A percentile compares a stretch with the other conserved stretches of the same genome.
Evolutionary conservation across 345 rosid species (phyloP).

Genomic region (Angophora floribunda): DNA sequence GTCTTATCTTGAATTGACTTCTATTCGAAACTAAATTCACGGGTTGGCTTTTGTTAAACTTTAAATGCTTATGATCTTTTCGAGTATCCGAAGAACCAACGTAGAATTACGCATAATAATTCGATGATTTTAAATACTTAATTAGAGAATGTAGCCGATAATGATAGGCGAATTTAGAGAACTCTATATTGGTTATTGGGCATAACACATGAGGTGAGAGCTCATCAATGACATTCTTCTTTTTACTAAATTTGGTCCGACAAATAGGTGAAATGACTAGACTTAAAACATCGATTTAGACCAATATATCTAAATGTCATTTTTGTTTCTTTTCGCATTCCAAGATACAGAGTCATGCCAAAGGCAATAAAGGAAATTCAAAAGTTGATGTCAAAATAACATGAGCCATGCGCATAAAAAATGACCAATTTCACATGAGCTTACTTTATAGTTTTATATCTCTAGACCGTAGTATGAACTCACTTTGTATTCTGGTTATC

Average conservation of each 20-base stretch:
- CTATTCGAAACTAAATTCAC: no score
- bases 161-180: neutral
- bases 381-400: neutral
- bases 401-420: neutral
- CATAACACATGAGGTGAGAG: neutral
- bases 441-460: neutral
- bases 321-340: neutral
- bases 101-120: neutral
- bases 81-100: neutral
- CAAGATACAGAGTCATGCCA: neutral
- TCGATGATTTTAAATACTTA: neutral
- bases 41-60: no score
- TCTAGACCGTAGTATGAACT: neutral
- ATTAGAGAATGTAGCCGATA: neutral
- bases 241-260: neutral
- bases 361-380: no score
- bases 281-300: neutral
- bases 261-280: neutral
- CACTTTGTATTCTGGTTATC: neutral
- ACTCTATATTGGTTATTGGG: neutral
- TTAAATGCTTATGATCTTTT: neutral
- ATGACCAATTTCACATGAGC: neutral
- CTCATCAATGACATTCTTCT: neutral
- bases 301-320: neutral
- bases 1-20: neutral